Base-by-base conservation (phyloP, 1,284 basidiomycete species). In the Boletellus deceptivus region DNA sequence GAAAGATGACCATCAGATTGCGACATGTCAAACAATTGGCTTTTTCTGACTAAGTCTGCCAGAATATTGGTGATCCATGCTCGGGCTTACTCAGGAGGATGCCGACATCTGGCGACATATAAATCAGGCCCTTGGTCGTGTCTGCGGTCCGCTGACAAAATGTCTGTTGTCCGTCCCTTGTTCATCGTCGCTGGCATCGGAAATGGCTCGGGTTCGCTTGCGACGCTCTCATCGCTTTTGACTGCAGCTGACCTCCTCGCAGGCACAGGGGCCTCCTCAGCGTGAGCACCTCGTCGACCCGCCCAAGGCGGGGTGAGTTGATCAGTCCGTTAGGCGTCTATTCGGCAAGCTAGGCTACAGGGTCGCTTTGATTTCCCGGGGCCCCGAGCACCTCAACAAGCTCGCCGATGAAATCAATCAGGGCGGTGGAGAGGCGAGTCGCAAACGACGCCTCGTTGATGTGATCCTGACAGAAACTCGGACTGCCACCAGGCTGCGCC, bases 341-440 rank as follows among this genome's bases (percentile, higher is more conserved):
- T 87, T 87, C 55, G 74, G 82, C 5, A 79, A 80, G 60, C 69
- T 78, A 33, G 86, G 87, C 1, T 90, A 87, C 60, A 78, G 75
- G 38, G 75, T 90, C 36, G 87, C 87, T 0, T 68, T 90, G 42
- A 74, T 90, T 42, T 84, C 85, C 9, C 75, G 88, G 38, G 79
- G 80, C 39, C 64, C 72, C 1, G 79, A 81, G 18, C 63, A 73
- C 18, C 70, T 87, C 10, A 70, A 79, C 48, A 75, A 73, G 36
- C 68, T 84, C 8, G 77, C 81, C 6, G 61, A 74, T 2, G 82
- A 84, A 43, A 75, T 90, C 45, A 83, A 76, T 49, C 54, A 64
- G 14, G 65, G 70, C n/a, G 85, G 84, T 17, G 84, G 82, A 33
- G 77, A 84, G 58, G 86, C 83, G 24, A 24, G 50, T 52, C 46